Evolutionary conservation across 2,329 filamentous ascomycete genomes (phyloP).

Genomic region (Xylariales sp.): DNA sequence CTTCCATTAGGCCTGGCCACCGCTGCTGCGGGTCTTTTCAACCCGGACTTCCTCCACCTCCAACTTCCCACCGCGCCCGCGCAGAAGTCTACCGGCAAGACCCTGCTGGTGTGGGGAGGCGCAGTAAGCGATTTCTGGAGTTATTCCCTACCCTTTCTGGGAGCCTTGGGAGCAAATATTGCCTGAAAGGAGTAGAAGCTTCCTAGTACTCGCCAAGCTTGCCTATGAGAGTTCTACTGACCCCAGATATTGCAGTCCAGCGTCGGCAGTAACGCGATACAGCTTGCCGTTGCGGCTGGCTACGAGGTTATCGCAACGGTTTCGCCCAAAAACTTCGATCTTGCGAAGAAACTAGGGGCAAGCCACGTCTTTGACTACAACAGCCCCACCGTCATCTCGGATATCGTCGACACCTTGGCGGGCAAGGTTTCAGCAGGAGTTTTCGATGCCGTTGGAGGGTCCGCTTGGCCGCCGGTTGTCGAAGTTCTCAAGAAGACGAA

Average conservation of each 20-base stretch:
- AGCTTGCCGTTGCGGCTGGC: not conserved
- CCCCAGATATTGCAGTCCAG: too few species aligned
- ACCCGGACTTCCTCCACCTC: slow-evolving; percentile 9
- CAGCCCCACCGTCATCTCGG: not conserved
- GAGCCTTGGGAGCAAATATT: too few species aligned
- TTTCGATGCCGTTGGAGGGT: not conserved
- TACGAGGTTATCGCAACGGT: not conserved
- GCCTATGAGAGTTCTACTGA: too few species aligned
- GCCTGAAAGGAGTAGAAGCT: too few species aligned
- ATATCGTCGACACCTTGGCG: slow-evolving; percentile 9
- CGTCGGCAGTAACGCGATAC: not conserved
- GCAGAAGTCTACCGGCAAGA: not conserved
- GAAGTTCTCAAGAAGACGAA: slow-evolving; percentile 19
- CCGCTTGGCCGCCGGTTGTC: slow-evolving; percentile 12
- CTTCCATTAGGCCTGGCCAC: slow-evolving; percentile 25
- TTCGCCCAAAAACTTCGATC: not conserved
- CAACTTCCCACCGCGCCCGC: not conserved
- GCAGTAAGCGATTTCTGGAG: too few species aligned
- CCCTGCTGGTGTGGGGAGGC: not conserved
- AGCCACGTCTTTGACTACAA: not conserved
- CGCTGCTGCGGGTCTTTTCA: slow-evolving; percentile 24
- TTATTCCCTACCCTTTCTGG: too few species aligned
- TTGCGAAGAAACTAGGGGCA: not conserved
- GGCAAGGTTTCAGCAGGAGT: slow-evolving; percentile 12
- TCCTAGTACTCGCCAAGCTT: too few species aligned